Evolutionary conservation across 768 basidiomycete species (phyloP).

Genomic region (Boletus huronensis): DNA sequence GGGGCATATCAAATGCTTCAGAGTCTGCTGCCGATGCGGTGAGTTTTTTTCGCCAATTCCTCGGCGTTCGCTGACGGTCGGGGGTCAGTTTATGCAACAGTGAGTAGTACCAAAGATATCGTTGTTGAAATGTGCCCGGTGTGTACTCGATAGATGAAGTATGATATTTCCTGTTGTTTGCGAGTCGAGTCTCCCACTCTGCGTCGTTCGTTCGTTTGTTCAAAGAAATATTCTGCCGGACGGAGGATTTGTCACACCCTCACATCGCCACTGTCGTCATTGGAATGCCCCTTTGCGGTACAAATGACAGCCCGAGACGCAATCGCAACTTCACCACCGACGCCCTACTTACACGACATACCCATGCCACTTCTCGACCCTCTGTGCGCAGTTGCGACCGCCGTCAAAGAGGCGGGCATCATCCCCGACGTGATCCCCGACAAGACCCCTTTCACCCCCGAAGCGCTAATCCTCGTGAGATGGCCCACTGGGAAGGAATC

Average conservation of each 20-base stretch:
- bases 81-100: slow-evolving; percentile 22
- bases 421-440: slow-evolving; percentile 31
- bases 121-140: neutral
- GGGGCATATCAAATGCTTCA: slow-evolving; percentile 53
- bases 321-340: neutral
- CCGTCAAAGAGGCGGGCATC: slow-evolving; percentile 20
- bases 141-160: neutral
- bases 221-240: neutral
- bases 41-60: slow-evolving; percentile 12
- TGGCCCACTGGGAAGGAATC: slow-evolving; percentile 33
- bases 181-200: neutral
- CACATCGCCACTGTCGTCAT: slow-evolving; percentile 14
- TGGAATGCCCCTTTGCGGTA: neutral
- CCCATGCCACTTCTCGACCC: slow-evolving; percentile 28
- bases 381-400: slow-evolving; percentile 18
- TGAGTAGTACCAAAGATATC: slow-evolving; percentile 10
- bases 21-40: slow-evolving; percentile 58
- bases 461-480: slow-evolving; percentile 26
- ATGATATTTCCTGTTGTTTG: neutral
- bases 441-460: slow-evolving; percentile 23
- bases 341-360: neutral
- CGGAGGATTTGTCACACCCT: neutral
- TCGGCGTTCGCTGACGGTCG: neutral
- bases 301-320: neutral
- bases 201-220: neutral